Percentiles rank a stretch among this genome's conserved stretches.
Conservation (phyloP, 83 land plant genomes). For the Diphasiastrum complanatum region DNA sequence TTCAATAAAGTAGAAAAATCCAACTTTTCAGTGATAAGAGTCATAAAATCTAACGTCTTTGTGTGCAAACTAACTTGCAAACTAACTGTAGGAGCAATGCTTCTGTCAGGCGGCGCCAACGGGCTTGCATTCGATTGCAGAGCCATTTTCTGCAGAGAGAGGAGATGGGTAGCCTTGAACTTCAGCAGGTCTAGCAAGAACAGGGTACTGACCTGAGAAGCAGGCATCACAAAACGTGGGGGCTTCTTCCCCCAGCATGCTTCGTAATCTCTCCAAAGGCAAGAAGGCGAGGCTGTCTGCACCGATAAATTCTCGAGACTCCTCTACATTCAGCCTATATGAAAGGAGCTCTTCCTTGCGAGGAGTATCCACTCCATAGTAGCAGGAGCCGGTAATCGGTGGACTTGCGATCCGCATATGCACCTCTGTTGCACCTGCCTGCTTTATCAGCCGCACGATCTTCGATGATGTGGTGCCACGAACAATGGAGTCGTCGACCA, state of each 20-base stretch:
- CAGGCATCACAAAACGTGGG: slow-evolving; percentile 77
- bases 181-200: slow-evolving; percentile 45
- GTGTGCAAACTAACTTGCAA: too few relatives aligned
- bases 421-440: slow-evolving; percentile 91
- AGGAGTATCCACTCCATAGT: slow-evolving; percentile 96
- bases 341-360: slow-evolving; percentile 73
- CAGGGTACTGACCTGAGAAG: slow-evolving; percentile 73
- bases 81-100: too few relatives aligned
- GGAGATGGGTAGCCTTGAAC: too few relatives aligned
- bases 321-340: slow-evolving; percentile 53
- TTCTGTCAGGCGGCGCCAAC: too few relatives aligned
- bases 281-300: slow-evolving; percentile 38
- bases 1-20: too few relatives aligned
- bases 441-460: slow-evolving; percentile 69
- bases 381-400: slow-evolving; percentile 86
- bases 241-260: slow-evolving; percentile 42
- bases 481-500: slow-evolving; percentile 92
- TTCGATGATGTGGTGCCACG: slow-evolving; percentile 91
- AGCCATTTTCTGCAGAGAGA: too few relatives aligned
- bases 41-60: too few relatives aligned
- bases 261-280: slow-evolving; percentile 33
- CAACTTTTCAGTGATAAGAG: too few relatives aligned
- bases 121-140: too few relatives aligned
- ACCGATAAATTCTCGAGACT: slow-evolving; percentile 44
- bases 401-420: slow-evolving; percentile 96